A percentile compares a stretch with the other conserved stretches of the same genome.
Conservation (phyloP, 257 asterid species). For the Craterostigma plantagineum region DNA sequence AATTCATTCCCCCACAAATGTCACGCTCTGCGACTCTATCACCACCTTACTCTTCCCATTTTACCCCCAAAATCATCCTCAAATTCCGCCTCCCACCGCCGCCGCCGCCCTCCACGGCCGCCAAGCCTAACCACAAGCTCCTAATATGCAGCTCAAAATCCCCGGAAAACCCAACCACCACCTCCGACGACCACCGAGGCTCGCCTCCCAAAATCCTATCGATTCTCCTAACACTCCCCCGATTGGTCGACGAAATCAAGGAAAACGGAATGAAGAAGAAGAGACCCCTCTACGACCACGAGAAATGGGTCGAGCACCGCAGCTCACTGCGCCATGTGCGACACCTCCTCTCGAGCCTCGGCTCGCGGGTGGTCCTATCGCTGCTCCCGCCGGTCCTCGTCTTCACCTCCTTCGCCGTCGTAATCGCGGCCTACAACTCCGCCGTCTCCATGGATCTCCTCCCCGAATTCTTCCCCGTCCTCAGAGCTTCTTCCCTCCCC, state of each 20-base stretch:
- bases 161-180: no score
- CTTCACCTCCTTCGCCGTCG: constrained; percentile 54
- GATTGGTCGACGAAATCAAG: constrained; percentile 56
- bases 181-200: no score
- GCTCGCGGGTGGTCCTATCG: constrained; percentile 67
- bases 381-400: constrained; percentile 72
- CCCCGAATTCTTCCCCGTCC: constrained; percentile 59
- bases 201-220: constrained; percentile 17
- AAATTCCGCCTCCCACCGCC: no score
- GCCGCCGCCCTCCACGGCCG: no score
- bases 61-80: no score
- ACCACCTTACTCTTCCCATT: no score
- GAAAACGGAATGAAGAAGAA: constrained; percentile 54
- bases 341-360: constrained; percentile 45
- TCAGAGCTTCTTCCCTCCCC: constrained; percentile 75
- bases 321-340: constrained; percentile 67
- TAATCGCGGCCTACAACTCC: constrained; percentile 48
- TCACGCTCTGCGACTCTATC: no score
- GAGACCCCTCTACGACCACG: constrained; percentile 43
- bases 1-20: no score
- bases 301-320: constrained; percentile 62
- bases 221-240: constrained; percentile 37
- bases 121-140: no score
- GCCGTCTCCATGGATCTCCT: constrained; percentile 51
- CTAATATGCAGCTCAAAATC: no score